Evolutionary conservation across 371 early-diverging fungal species (phyloP), one percentile per base, ranked within the genome.

Genomic region (Mucor velutinosus): DNA sequence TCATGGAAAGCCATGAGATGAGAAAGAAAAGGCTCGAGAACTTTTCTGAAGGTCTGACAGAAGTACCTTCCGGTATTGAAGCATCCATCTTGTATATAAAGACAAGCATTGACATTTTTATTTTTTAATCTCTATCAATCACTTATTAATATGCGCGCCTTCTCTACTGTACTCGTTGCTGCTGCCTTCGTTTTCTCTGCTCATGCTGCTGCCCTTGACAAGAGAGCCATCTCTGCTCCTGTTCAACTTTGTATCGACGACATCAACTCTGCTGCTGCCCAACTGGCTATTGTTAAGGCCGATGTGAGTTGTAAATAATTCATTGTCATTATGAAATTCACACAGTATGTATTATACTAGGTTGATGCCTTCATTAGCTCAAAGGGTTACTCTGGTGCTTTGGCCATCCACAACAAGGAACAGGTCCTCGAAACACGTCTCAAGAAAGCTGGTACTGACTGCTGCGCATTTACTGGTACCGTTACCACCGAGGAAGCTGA

Each of bases 161-260:
- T 53, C 53, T 53, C 53, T 23, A 53, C 27, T 14, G 4, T 45
- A 45, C 17, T 45, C 45, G 41, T 47, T 62, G 62, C 69, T 19
- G 45, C 45, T 45, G 45, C 45, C 39, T 41, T 64, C 53, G 65
- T 58, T 29, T 39, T 67, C 37, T 64, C 66, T 65, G 75, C 53
- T 29, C 67, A 68, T 45, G 75, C 71, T 68, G 75, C 75, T 15
- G 7, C 53, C 17, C 27, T 71, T 11, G 47, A 41, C 51, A 67
- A 60, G 58, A 67, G 74, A 57, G 65, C 53, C 12, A 32, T 71
- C n/a, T 58, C 63, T 47, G 15, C 65, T 55, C 51, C 12, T 47
- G 72, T 53, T 8, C 53, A 53, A 25, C 23, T 15, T 10, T 47
- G 49, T 47, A 47, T 47, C 49, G 23, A 47, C n/a, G 70, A 66